These are phyloP conservation scores for Neonectria sp. DNA, from an alignment of 2,329 filamentous ascomycete genomes.

Conservation along the genomic window DNA sequence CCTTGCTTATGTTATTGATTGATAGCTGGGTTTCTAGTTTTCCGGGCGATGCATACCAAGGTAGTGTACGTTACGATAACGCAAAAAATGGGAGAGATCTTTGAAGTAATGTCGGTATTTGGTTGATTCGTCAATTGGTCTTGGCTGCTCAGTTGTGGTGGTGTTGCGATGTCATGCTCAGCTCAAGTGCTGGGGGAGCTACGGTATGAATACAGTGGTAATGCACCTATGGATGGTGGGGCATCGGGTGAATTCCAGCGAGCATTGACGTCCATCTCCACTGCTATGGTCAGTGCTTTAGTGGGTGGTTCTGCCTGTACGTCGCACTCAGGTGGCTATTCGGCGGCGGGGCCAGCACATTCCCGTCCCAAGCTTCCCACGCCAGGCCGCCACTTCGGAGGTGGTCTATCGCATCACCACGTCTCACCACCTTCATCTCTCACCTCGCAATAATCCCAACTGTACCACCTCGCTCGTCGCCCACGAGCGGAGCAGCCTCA, in stretches of 20 bases:
- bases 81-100: background rate
- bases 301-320: background rate
- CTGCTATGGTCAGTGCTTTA: background rate
- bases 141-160: background rate
- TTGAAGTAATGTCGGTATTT: background rate
- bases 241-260: background rate
- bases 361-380: constrained; percentile 29
- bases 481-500: constrained; percentile 23
- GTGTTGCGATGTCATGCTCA: background rate
- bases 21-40: background rate
- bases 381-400: constrained; percentile 17
- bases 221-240: background rate
- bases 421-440: constrained; percentile 27
- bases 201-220: background rate
- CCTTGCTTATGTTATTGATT: background rate
- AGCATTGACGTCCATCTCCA: background rate
- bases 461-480: constrained; percentile 13
- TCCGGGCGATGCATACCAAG: background rate
- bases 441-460: constrained; percentile 8
- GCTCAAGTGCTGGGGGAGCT: too few species aligned
- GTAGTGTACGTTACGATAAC: background rate
- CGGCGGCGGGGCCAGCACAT: constrained; percentile 8
- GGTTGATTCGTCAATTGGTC: background rate
- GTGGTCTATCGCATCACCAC: constrained; percentile 43
- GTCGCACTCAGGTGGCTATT: background rate